Conservation (phyloP, 2,329 filamentous ascomycete genomes). For the Penicillium hesseltinei region DNA sequence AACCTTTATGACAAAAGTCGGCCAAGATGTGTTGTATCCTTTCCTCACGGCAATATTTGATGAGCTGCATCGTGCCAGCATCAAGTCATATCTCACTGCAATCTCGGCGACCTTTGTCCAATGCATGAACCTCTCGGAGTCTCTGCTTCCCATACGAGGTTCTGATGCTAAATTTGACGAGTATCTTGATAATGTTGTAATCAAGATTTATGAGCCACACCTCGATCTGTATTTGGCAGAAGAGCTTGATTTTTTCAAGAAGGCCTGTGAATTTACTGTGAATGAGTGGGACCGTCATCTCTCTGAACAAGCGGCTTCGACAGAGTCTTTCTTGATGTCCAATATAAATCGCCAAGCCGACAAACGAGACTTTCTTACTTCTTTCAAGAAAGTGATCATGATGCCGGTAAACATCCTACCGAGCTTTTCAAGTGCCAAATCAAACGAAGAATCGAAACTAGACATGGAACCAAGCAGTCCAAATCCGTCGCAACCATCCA, state of each 20-base stretch:
- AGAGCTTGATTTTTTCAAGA: conserved; percentile 81
- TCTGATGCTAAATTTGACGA: conserved; percentile 61
- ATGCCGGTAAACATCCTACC: conserved; percentile 93
- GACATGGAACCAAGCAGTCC: conserved; percentile 21
- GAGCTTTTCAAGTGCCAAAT: conserved; percentile 63
- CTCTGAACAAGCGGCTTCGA: conserved; percentile 82
- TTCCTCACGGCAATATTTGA: conserved; percentile 85
- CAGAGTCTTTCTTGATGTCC: conserved; percentile 93
- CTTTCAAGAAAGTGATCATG: conserved; percentile 99
- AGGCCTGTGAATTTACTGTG: conserved; percentile 73
- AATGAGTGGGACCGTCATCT: conserved; percentile 86
- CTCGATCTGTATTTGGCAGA: conserved; percentile 91
- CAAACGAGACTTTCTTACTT: conserved; percentile 92
- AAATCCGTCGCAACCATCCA: conserved; percentile 23
- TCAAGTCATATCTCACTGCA: conserved; percentile 77
- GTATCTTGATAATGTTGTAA: conserved; percentile 65
- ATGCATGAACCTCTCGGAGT: conserved; percentile 71
- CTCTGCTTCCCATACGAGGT: conserved; percentile 63
- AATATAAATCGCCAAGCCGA: conserved; percentile 92
- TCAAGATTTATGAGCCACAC: conserved; percentile 82
- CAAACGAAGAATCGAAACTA: conserved; percentile 37
- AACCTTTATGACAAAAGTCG: conserved; percentile 75
- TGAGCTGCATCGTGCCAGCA: conserved; percentile 73
- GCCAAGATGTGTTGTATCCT: conserved; percentile 77
- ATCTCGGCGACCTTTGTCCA: conserved; percentile 88